These are phyloP conservation scores for Colletotrichum brevisporum DNA, from an alignment of 2,329 filamentous ascomycete species.

Conservation along the genomic window DNA sequence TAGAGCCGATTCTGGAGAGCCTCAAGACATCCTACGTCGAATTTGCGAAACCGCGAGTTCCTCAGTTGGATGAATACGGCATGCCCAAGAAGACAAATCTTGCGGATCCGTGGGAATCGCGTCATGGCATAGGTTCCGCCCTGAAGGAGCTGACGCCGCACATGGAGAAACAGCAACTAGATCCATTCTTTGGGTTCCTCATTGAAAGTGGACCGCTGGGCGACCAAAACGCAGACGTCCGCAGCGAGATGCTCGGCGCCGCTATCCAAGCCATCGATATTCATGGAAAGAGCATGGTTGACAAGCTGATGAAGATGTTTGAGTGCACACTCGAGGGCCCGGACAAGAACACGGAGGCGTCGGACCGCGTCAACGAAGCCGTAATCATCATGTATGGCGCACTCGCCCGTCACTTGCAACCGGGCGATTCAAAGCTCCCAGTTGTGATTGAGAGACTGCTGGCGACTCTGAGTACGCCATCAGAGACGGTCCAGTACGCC, in stretches of 20 bases:
- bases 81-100: slow-evolving; percentile 93
- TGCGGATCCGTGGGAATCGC: slow-evolving; percentile 89
- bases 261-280: slow-evolving; percentile 84
- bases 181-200: slow-evolving; percentile 86
- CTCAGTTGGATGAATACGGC: slow-evolving; percentile 91
- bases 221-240: slow-evolving; percentile 82
- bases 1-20: slow-evolving; percentile 73
- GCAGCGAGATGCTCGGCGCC: slow-evolving; percentile 92
- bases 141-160: slow-evolving; percentile 84
- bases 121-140: slow-evolving; percentile 89
- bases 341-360: slow-evolving; percentile 83
- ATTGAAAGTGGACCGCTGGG: slow-evolving; percentile 90
- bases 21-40: slow-evolving; percentile 82
- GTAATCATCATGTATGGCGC: slow-evolving; percentile 98
- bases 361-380: slow-evolving; percentile 94
- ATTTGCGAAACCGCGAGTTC: slow-evolving; percentile 84
- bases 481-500: slow-evolving; percentile 96
- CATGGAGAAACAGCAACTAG: slow-evolving; percentile 78
- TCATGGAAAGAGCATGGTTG: slow-evolving; percentile 86
- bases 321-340: slow-evolving; percentile 89
- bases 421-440: slow-evolving; percentile 89
- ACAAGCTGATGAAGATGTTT: slow-evolving; percentile 92
- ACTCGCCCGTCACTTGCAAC: slow-evolving; percentile 86
- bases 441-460: slow-evolving; percentile 90
- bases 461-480: slow-evolving; percentile 91